phyloP scores from a whole-genome alignment of 768 basidiomycete species.

The Pleurotus citrinopileatus region DNA sequence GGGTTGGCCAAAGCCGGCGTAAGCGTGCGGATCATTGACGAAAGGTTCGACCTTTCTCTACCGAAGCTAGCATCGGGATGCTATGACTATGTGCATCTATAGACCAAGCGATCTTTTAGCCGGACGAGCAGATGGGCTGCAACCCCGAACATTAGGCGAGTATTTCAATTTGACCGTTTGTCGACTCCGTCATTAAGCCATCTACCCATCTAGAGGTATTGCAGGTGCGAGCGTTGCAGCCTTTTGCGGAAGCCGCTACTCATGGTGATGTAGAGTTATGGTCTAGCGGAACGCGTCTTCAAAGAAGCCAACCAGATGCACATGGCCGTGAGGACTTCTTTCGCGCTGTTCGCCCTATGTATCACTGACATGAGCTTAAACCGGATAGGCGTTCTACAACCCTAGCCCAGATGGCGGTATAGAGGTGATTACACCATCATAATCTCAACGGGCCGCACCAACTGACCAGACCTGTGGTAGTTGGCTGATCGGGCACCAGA shows the following conservation, averaged over 20 bases:
- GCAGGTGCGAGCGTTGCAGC: slow-evolving; percentile 31
- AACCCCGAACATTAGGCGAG: slow-evolving; percentile 41
- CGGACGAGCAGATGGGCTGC: slow-evolving; percentile 61
- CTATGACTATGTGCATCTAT: too few species aligned
- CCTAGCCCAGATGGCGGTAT: slow-evolving; percentile 60
- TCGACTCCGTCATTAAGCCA: slow-evolving; percentile 14
- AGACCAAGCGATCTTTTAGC: slow-evolving; percentile 48
- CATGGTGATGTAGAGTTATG: slow-evolving; percentile 58
- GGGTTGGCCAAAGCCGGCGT: slow-evolving; percentile 56
- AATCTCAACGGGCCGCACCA: neutral
- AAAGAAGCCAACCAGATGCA: slow-evolving; percentile 68
- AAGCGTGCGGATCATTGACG: slow-evolving; percentile 58
- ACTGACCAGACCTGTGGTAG: slow-evolving; percentile 27
- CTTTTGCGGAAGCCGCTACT: neutral
- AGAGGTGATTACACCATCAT: slow-evolving; percentile 36
- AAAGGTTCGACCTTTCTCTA: too few species aligned
- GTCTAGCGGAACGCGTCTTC: slow-evolving; percentile 62
- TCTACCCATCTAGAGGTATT: slow-evolving; percentile 44
- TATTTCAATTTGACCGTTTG: neutral
- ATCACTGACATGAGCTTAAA: neutral
- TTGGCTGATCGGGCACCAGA: slow-evolving; percentile 61
- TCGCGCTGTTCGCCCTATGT: neutral
- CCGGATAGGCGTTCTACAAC: slow-evolving; percentile 68
- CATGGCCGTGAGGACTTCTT: slow-evolving; percentile 49
- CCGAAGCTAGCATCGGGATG: too few species aligned